A percentile compares a stretch with the other conserved stretches of the same genome.
phyloP scores from a whole-genome alignment of 106 monocot genomes.

The Dioscorea alata region DNA sequence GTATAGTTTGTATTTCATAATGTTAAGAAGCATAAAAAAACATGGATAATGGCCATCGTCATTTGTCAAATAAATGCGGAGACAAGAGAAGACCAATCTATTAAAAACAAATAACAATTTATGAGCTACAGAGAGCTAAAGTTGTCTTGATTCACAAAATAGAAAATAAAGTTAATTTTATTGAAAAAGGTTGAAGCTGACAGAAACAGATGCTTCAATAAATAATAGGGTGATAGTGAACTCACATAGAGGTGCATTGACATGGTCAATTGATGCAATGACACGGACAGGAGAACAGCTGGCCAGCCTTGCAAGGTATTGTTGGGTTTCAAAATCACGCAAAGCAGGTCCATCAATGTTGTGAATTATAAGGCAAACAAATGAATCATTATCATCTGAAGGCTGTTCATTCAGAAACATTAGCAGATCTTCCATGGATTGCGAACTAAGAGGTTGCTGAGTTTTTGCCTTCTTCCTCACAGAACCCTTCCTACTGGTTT shows the following conservation, averaged over 20 bases:
- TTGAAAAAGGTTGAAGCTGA: no score
- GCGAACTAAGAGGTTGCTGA: constrained; percentile 29
- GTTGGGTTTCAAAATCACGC: constrained; percentile 86
- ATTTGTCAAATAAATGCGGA: no score
- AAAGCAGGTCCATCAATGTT: constrained; percentile 96
- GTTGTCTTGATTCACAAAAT: no score
- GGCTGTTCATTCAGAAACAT: constrained; percentile 37
- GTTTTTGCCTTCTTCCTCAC: constrained; percentile 29
- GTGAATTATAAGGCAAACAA: constrained; percentile 77
- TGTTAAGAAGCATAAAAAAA: no score
- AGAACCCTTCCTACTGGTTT: constrained; percentile 33
- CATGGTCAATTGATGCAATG: constrained; percentile 89
- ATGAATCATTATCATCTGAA: constrained; percentile 32
- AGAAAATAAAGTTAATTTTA: no score
- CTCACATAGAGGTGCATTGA: constrained; percentile 92
- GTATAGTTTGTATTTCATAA: no score
- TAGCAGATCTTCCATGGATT: constrained; percentile 67
- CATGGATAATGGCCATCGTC: no score
- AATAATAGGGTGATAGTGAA: not conserved
- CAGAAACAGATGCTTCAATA: not conserved
- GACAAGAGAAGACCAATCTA: no score
- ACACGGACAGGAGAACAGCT: constrained; percentile 55
- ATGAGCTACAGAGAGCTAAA: no score
- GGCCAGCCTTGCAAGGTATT: constrained; percentile 72
- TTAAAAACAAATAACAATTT: no score